Evolutionary conservation across 1,284 basidiomycete genomes (phyloP), one percentile per base, ranked within the genome.

Genomic region (Gymnopus androsaceus): DNA sequence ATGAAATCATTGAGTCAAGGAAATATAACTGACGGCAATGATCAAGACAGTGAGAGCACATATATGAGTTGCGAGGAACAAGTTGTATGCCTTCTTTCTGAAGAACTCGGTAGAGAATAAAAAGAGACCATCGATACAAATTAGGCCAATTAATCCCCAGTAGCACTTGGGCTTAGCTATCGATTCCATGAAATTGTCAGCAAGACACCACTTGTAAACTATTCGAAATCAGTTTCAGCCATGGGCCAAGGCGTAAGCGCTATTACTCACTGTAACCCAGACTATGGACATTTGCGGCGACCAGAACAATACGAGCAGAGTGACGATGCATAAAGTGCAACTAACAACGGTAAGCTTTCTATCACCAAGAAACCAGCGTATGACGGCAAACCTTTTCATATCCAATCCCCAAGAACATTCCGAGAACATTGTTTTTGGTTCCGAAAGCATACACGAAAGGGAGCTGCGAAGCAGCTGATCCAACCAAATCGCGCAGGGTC

Each of bases 311-410:
- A 34, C 82, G 75, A 12, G 89, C 92, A 7, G 82, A 73, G 60
- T 87, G 85, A 47, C 92, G 87, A 70, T 94, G 92, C 25, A 93
- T 67, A 66, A 84, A 87, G 69, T 92, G 92, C 40, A 94, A 75
- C 83, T 90, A 58, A 37, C 51, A 30, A 49, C 54, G 34, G 40
- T 56, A 58, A 4, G 14, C 1, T 17, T 23, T 45, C 30, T 42
- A 34, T 25, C 33, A 25, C 58, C 7, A 12, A 3, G n/a, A 47
- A 17, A 19, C 6, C 27, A 36, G 15, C 30, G 8, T n/a, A 19
- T 21, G 3, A 37, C 27, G 25, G 59, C 64, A 28, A 55, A 86
- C 87, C 72, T 84, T 85, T 66, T 92, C 88, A 64, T 93, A 92
- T 3, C 87, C 86, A 55, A 84, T 71, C 4, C 88, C 88, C 48